These are phyloP conservation scores for Metschnikowia santaceciliae DNA, from an alignment of 805 yeast species.

Conservation along the genomic window DNA sequence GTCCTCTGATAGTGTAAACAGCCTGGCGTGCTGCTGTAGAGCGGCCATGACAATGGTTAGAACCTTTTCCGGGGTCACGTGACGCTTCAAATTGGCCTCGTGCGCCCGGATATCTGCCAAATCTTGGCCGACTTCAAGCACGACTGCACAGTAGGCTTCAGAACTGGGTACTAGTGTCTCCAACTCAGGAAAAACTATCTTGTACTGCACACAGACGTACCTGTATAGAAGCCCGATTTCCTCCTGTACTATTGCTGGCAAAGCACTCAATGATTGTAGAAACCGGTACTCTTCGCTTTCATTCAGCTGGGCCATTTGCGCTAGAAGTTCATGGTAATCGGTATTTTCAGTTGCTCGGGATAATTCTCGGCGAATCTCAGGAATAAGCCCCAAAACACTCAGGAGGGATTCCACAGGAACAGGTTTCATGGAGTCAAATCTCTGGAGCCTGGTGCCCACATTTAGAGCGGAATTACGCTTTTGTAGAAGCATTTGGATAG, in stretches of 20 bases:
- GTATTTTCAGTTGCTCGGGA: slow-evolving; percentile 20
- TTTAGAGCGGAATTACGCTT: background rate
- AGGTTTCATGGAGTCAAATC: slow-evolving; percentile 19
- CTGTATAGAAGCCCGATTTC: slow-evolving; percentile 51
- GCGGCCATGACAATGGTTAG: slow-evolving; percentile 75
- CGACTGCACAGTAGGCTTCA: slow-evolving; percentile 53
- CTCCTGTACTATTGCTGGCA: slow-evolving; percentile 48
- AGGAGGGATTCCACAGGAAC: slow-evolving; percentile 22
- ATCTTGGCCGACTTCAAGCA: slow-evolving; percentile 49
- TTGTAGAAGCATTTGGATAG: background rate
- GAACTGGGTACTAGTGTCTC: slow-evolving; percentile 60
- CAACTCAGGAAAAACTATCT: slow-evolving; percentile 66
- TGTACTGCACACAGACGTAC: slow-evolving; percentile 50
- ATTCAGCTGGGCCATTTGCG: slow-evolving; percentile 26
- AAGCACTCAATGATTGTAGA: slow-evolving; percentile 49
- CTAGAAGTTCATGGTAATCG: slow-evolving; percentile 30
- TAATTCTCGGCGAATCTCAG: slow-evolving; percentile 20
- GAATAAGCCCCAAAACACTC: slow-evolving; percentile 22
- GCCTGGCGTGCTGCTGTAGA: slow-evolving; percentile 34
- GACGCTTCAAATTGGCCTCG: slow-evolving; percentile 34
- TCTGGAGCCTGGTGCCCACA: slow-evolving; percentile 15
- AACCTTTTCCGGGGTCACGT: slow-evolving; percentile 60
- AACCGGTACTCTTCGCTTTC: slow-evolving; percentile 44
- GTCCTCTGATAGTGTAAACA: slow-evolving; percentile 15
- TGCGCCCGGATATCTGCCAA: slow-evolving; percentile 26